Evolutionary conservation across 768 basidiomycete species (phyloP).

Genomic region (Russula earlei): DNA sequence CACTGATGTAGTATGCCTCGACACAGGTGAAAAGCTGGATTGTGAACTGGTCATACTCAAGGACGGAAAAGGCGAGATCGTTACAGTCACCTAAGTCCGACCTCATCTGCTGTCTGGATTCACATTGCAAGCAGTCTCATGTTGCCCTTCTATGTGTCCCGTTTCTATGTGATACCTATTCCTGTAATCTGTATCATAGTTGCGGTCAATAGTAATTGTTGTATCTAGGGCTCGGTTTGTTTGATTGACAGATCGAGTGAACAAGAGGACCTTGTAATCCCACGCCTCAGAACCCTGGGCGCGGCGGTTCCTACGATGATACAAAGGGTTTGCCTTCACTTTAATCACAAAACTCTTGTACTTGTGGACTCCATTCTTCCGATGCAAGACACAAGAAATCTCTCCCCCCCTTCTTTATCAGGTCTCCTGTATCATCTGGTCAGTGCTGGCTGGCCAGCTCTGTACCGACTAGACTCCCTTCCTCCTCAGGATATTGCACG

Average conservation of each 20-base stretch:
- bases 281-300: too few relatives aligned
- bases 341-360: background rate
- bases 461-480: background rate
- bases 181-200: slow-evolving; percentile 9
- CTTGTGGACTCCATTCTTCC: background rate
- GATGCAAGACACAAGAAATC: background rate
- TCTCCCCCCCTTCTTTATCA: background rate
- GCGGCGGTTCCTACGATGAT: too few relatives aligned
- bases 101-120: background rate
- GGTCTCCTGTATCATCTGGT: background rate
- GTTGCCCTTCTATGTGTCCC: background rate
- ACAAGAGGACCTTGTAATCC: too few relatives aligned
- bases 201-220: background rate
- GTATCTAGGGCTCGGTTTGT: background rate
- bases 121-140: background rate
- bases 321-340: background rate
- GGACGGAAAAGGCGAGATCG: slow-evolving; percentile 84
- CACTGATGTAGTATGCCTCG: slow-evolving; percentile 85
- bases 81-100: slow-evolving; percentile 61
- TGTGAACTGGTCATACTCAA: slow-evolving; percentile 89
- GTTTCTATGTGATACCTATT: background rate
- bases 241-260: too few relatives aligned
- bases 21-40: slow-evolving; percentile 85
- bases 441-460: slow-evolving; percentile 15
- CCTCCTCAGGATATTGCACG: background rate